Evolutionary conservation across 345 rosid species (phyloP), one percentile per base, ranked within the genome.

Genomic region (Euphorbia peplus): DNA sequence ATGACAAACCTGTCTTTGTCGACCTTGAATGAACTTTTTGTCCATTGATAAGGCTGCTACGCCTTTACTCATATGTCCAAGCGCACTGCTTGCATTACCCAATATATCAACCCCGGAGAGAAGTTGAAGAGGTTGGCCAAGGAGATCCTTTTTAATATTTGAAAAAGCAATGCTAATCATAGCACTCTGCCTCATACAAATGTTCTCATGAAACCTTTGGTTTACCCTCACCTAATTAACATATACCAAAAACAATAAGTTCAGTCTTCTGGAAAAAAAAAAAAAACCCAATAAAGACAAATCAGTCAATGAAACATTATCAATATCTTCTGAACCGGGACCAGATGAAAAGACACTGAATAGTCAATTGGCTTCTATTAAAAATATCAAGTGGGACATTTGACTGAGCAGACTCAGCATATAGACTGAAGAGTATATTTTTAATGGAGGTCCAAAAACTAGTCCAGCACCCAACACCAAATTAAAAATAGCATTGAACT

Each of bases 81-180:
- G 98, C 1, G 99, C 99, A 69, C 98, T 95, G 82, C 99, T 95
- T 66, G 99, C 98, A 69, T 92, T 95, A 62, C 99, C 97, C 84
- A 95, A 80, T 83, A 90, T 90, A 77, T 95, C 99, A 75, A 95
- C 88, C 74, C 99, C 96, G 41, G 92, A 92, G 19, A 95, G 98
- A 75, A 95, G 77, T 77, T 90, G 99, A 79, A 87, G 91, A 57
- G 99, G 99, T 81, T 90, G 98, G 68, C 98, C 92, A 61, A 95
- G 90, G 69, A 95, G 87, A 82, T 90, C 99, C 82, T 90, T 95
- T 79, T 87, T 85, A 59, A 95, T 72, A 64, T 85, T 95, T 79
- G 91, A 73, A 73, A 83, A 71, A 47, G 98, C 97, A 82, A 74
- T 85, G 79, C 72, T 89, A 68, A 82, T 84, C 99, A 90, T 90